These are phyloP conservation scores for Colletotrichum simmondsii DNA, from an alignment of 2,329 filamentous ascomycete genomes.

Conservation along the genomic window DNA sequence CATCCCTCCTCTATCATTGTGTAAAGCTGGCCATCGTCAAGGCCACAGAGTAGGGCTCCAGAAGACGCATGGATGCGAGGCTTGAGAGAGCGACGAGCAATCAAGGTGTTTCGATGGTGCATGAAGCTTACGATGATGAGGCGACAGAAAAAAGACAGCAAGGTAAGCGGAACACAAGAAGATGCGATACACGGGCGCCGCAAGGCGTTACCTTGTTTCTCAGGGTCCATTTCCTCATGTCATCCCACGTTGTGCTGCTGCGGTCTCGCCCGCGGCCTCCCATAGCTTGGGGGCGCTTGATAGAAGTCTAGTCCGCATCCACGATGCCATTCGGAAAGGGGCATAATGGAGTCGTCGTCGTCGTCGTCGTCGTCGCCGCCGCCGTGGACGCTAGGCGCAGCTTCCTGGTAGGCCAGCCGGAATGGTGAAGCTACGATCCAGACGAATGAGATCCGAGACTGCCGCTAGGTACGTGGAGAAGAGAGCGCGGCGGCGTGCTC, in stretches of 20 bases:
- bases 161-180: background rate
- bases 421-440: constrained; percentile 18
- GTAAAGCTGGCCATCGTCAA: constrained; percentile 3
- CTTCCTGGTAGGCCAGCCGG: constrained; percentile 3
- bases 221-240: constrained; percentile 22
- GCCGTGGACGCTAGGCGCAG: background rate
- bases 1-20: background rate
- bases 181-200: constrained; percentile 13
- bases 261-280: constrained; percentile 1
- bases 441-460: constrained; percentile 13
- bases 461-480: constrained; percentile 2
- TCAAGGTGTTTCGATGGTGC: constrained; percentile 1
- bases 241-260: constrained; percentile 16
- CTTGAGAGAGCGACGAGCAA: background rate
- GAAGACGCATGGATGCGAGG: constrained; percentile 16
- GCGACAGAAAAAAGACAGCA: background rate
- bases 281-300: background rate
- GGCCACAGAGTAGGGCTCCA: constrained; percentile 10
- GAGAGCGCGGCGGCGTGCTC: constrained; percentile 6
- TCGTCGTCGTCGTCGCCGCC: no score
- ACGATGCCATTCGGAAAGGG: background rate
- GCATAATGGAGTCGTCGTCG: background rate
- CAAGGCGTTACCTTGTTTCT: constrained; percentile 19
- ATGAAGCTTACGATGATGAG: background rate
- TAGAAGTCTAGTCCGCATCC: background rate